Evolutionary conservation across 1,284 basidiomycete genomes (phyloP), one percentile per base, ranked within the genome.

Genomic region (Acaromyces ingoldii): DNA sequence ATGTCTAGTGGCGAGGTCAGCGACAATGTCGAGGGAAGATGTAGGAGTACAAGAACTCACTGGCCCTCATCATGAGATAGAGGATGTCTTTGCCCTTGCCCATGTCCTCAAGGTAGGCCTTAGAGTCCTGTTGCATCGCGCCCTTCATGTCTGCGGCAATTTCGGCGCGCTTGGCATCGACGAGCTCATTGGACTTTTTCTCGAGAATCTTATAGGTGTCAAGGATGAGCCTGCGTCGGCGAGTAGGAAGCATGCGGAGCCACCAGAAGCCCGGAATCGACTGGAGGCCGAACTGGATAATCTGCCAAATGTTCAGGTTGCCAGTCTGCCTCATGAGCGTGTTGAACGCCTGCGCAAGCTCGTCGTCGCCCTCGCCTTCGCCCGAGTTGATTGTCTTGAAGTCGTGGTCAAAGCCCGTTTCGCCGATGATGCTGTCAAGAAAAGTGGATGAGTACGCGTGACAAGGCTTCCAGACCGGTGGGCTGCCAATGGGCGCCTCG

Each of bases 51-150:
- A n/a, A n/a, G n/a, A n/a, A n/a, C n/a, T n/a, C n/a, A n/a, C n/a
- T n/a, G n/a, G 69, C 67, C 9, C 68, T 58, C 55, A 74, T 62
- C 59, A 74, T 60, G 11, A 68, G 47, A 29, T 70, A 59, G 17
- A 74, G 40, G 24, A 74, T 51, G 55, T 72, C 70, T 34, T 67
- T 70, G n/a, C 58, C 57, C 10, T 49, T 17, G 9, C 51, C 31
- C 1, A 45, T 24, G 6, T 46, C 51, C 9, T 69, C 66, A 39
- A 72, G 63, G 6, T 51, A 56, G 11, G 60, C 58, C 48, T 70
- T 69, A 4, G 53, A 59, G 29, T 36, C 21, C 3, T 10, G 10
- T 24, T 29, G 25, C 30, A 7, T 17, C 15, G 10, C 24, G 7
- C 24, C 53, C 19, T 43, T 38, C 54, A 67, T 63, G 57, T 73